These are phyloP conservation scores for Neonectria punicea DNA, from an alignment of 2,329 filamentous ascomycete species.

Conservation along the genomic window DNA sequence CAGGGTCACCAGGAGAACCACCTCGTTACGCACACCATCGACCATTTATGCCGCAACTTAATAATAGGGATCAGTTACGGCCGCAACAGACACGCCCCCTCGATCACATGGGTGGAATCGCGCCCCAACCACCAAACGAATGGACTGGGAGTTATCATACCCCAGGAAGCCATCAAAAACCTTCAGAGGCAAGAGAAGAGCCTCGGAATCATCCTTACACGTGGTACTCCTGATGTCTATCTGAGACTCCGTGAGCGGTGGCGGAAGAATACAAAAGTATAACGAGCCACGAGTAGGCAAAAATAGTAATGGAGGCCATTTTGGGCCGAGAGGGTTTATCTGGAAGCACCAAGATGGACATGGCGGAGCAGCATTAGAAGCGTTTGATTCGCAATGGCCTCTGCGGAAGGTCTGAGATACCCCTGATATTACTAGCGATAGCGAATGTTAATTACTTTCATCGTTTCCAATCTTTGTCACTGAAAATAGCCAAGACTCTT, in stretches of 20 bases:
- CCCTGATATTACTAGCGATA: constrained; percentile 20
- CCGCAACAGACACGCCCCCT: neutral
- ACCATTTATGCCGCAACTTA: neutral
- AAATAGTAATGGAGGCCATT: neutral
- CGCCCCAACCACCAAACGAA: neutral
- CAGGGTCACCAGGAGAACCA: neutral
- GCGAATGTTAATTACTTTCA: constrained; percentile 3
- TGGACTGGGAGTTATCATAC: neutral
- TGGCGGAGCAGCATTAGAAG: constrained; percentile 8
- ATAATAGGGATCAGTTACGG: neutral
- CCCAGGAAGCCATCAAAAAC: neutral
- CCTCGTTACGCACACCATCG: neutral
- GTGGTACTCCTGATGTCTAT: neutral
- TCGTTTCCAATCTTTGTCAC: neutral
- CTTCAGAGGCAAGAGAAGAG: constrained; percentile 1
- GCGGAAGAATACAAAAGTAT: neutral
- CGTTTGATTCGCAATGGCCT: constrained; percentile 8
- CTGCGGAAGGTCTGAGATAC: constrained; percentile 24
- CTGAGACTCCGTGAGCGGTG: neutral
- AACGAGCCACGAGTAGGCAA: neutral
- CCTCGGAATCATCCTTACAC: neutral
- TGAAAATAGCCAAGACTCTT: neutral
- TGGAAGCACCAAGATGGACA: neutral
- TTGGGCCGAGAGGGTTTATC: neutral
- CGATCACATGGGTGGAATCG: neutral